A percentile compares a stretch with the other conserved stretches of the same genome.
Evolutionary conservation across 148 eudicot species (phyloP).

Genomic region (Chenopodium album): DNA sequence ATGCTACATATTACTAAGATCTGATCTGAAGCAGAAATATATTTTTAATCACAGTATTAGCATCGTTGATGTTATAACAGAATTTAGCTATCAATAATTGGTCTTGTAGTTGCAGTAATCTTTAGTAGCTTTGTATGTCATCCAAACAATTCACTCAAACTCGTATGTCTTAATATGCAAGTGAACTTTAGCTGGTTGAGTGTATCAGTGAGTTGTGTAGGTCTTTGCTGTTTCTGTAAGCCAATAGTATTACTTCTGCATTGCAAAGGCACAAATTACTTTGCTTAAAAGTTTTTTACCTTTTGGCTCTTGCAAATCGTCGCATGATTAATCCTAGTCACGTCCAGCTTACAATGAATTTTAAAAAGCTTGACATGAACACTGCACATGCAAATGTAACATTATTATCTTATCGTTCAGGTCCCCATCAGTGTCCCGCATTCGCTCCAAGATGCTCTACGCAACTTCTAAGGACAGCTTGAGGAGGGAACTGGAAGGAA

Average conservation of each 20-base stretch:
- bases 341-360: background rate
- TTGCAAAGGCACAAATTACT: background rate
- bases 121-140: background rate
- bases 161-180: background rate
- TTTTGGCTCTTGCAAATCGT: background rate
- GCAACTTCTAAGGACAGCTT: constrained; percentile 71
- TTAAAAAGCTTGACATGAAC: background rate
- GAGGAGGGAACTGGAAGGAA: constrained; percentile 61
- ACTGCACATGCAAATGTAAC: too few relatives aligned
- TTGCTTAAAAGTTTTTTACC: background rate
- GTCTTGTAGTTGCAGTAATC: background rate
- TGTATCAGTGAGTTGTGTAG: background rate
- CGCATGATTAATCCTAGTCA: background rate
- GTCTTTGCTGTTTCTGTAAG: background rate
- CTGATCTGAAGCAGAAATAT: background rate
- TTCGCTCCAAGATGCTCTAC: constrained; percentile 68
- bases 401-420: constrained; percentile 30
- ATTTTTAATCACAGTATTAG: background rate
- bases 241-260: background rate
- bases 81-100: background rate
- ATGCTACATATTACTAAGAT: background rate
- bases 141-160: background rate
- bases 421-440: constrained; percentile 66
- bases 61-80: background rate
- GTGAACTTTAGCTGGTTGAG: background rate